Evolutionary conservation across 345 rosid species (phyloP).

Genomic region (Eucalyptus cloeziana): DNA sequence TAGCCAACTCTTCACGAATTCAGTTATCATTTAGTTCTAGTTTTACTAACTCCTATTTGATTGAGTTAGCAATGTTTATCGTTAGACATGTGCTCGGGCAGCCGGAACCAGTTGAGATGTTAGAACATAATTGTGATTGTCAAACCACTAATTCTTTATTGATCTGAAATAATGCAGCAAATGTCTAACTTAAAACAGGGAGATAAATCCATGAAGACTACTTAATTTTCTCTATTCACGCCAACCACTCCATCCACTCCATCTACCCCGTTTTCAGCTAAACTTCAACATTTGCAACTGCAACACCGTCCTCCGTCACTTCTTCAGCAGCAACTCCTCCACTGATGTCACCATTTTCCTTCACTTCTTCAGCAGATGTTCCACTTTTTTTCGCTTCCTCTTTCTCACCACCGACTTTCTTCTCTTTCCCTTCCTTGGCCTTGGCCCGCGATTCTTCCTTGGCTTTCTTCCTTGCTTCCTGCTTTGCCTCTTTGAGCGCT

Average conservation of each 20-base stretch:
- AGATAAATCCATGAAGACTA: background rate
- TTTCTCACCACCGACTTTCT: background rate
- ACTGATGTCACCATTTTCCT: background rate
- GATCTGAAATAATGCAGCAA: background rate
- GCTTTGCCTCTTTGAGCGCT: background rate
- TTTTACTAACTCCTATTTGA: background rate
- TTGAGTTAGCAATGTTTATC: background rate
- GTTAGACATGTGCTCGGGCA: background rate
- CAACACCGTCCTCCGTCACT: background rate
- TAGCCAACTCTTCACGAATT: background rate
- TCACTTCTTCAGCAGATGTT: background rate
- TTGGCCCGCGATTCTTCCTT: background rate
- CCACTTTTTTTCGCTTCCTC: background rate
- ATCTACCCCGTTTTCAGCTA: background rate
- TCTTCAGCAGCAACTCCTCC: background rate
- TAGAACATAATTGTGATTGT: background rate
- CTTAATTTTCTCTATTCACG: background rate
- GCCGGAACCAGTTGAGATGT: background rate
- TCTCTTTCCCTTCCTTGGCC: background rate
- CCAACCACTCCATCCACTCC: background rate
- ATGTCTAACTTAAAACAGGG: background rate
- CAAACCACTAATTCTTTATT: background rate
- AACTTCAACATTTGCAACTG: background rate
- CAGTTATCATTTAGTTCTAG: background rate
- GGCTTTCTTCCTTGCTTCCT: background rate